Evolutionary conservation across 129 eudicot species (phyloP).

Genomic region (Lactuca saligna): DNA sequence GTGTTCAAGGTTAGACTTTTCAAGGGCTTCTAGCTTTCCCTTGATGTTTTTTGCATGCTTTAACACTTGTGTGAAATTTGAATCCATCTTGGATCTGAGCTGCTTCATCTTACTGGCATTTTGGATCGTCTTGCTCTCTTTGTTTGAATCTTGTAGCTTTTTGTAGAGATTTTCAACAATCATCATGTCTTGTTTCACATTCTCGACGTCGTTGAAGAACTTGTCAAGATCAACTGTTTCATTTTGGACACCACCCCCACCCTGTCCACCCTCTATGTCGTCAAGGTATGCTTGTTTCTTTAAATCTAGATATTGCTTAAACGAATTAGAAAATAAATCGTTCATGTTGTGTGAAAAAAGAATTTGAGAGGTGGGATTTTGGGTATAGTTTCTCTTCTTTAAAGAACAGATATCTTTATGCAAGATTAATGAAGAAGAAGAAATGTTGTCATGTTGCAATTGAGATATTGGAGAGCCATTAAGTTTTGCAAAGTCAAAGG

Average conservation of each 20-base stretch:
- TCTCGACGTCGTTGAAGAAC: conserved; percentile 76
- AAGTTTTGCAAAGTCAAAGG: conserved; percentile 29
- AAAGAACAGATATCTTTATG: not conserved
- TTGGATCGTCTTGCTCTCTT: conserved; percentile 65
- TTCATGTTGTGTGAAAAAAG: conserved; percentile 54
- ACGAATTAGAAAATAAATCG: conserved; percentile 76
- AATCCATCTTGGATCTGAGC: conserved; percentile 61
- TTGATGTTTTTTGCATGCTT: conserved; percentile 63
- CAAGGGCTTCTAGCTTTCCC: conserved; percentile 70
- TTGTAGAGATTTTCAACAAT: conserved; percentile 62
- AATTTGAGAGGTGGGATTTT: conserved; percentile 12
- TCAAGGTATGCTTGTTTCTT: conserved; percentile 45
- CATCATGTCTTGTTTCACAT: conserved; percentile 63
- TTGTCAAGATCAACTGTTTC: conserved; percentile 57
- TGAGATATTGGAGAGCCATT: conserved; percentile 30
- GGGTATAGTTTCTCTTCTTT: conserved; percentile 41
- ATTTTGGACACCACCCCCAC: conserved; percentile 23
- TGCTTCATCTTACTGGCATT: conserved; percentile 66
- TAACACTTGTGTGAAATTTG: conserved; percentile 60
- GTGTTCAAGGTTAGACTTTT: conserved; percentile 54
- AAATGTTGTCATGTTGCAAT: conserved; percentile 17
- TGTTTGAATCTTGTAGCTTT: conserved; percentile 61
- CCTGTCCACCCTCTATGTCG: conserved; percentile 53
- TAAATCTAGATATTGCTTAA: conserved; percentile 52
- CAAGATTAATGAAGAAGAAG: conserved; percentile 38